Base-by-base conservation (phyloP, 495 filamentous ascomycete species). In the Tuber indicum region DNA sequence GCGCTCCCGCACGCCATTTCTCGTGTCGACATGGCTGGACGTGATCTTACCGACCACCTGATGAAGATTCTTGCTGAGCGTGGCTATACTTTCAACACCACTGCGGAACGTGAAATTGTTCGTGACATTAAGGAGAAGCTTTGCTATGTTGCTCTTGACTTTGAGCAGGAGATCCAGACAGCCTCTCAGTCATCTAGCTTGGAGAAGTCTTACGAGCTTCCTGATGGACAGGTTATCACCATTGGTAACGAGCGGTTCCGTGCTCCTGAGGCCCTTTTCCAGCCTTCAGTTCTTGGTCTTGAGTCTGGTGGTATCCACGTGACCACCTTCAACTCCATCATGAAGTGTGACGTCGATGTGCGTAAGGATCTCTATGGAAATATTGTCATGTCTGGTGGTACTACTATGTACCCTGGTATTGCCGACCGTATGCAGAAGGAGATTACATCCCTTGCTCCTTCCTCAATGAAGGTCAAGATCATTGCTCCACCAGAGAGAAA, bases 361-460 rank as follows among this genome's bases (percentile, higher is more conserved):
- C 92, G 96, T 71, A 98, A 98, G 84, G 89, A 93, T 23, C 86
- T 99, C 43, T 99, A 96, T 84, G 91, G 92, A 80, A 98, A 97
- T 84, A 98, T 99, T 79, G 94, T 99, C 75, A 89, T 99, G 42
- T 98, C 95, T 6, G 96, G 96, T 71, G 96, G 96, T 49, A 94
- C 93, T 77, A 99, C 96, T 3, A 88, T 99, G 80, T 99, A 99
- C 89, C 96, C 96, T 81, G 96, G 96, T 94, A 97, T 99, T 88
- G 97, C 94, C 86, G 96, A 99, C 90, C 96, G 96, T 92, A 99
- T 99, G 96, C 96, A 99, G 89, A 99, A 99, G 93, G 96, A 99
- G 90, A 99, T 99, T 88, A 98, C 95, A 84, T 93, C 96, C 84
- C 92, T 99, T 86, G 96, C 96, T 83, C 96, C 96, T 83, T 98